These are phyloP conservation scores for grape (Vitis vinifera) DNA, from an alignment of 164 flowering plant species.

Conservation along the genomic window DNA sequence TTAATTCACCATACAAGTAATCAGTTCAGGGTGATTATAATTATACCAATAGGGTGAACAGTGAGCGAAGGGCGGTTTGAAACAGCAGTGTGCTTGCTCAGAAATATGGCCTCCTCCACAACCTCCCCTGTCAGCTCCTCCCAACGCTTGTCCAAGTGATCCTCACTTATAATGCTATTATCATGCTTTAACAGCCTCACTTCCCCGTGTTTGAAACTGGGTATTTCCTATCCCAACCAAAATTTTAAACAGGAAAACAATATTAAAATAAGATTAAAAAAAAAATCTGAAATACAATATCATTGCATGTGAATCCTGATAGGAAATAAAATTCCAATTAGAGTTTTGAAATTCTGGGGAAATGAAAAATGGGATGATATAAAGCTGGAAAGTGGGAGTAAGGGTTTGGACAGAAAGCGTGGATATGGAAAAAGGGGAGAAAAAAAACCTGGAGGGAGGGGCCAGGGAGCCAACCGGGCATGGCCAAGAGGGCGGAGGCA, in stretches of 20 bases:
- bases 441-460: conserved; percentile 51
- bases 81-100: conserved; percentile 81
- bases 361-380: too few species aligned
- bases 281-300: neutral
- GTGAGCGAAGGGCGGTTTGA: conserved; percentile 90
- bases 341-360: too few species aligned
- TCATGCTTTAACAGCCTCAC: conserved; percentile 69
- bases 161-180: conserved; percentile 66
- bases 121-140: conserved; percentile 69
- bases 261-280: too few species aligned
- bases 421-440: neutral
- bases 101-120: conserved; percentile 74
- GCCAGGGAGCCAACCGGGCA: conserved; percentile 86
- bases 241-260: too few species aligned
- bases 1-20: too few species aligned
- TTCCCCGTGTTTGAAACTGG: conserved; percentile 52
- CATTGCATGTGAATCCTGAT: too few species aligned
- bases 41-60: conserved; percentile 84
- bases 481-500: conserved; percentile 68
- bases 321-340: too few species aligned
- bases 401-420: too few species aligned
- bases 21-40: too few species aligned
- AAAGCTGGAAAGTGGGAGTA: too few species aligned
- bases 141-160: conserved; percentile 81
- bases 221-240: conserved; percentile 37